Base-by-base conservation (phyloP, 2,329 filamentous ascomycete species). In the Diplodia mutila region DNA sequence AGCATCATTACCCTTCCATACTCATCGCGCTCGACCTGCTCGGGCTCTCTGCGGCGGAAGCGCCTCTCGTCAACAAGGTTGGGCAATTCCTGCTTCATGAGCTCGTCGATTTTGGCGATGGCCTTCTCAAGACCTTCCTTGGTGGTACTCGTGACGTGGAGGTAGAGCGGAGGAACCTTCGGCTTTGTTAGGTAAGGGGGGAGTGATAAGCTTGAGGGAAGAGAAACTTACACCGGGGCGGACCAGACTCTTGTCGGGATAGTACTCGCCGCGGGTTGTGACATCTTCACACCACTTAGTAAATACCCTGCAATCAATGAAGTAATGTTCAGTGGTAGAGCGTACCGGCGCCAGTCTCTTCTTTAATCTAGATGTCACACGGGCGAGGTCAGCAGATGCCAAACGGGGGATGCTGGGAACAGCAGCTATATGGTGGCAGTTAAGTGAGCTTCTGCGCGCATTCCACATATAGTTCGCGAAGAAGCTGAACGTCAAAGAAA, bases 301-400 rank as follows among this genome's bases (percentile, higher is more conserved):
- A 87, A 83, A 77, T 80, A 80, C 83, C 83, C 78, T 82, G 80
- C 80, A 81, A 74, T 78, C 73, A 77, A 70, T 84, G 88, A 73
- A 88, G 92, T 25, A 85, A 88, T 76, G 84, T 89, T 70, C 88
- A 88, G 67, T 86, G 88, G 67, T 86, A 91, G 88, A 86, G 85
- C 94, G 90, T 99, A 99, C 95, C 95, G 87, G 95, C 94, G 87
- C 95, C 95, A 90, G 94, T 98, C 77, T 97, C 93, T 85, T 97
- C 94, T 90, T 97, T 97, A 77, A 99, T 99, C 95, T 99, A 94
- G 76, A 91, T 91, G 82, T 89, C 89, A 95, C 87, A 89, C 86
- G 90, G 83, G 83, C 83, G 86, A 90, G 88, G 94, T 97, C 89
- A 98, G 94, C 93, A 95, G 89, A 89, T 92, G 91, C 88, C 90